Base-by-base conservation (phyloP, 2,329 filamentous ascomycete genomes). In the Botrytis byssoidea region DNA sequence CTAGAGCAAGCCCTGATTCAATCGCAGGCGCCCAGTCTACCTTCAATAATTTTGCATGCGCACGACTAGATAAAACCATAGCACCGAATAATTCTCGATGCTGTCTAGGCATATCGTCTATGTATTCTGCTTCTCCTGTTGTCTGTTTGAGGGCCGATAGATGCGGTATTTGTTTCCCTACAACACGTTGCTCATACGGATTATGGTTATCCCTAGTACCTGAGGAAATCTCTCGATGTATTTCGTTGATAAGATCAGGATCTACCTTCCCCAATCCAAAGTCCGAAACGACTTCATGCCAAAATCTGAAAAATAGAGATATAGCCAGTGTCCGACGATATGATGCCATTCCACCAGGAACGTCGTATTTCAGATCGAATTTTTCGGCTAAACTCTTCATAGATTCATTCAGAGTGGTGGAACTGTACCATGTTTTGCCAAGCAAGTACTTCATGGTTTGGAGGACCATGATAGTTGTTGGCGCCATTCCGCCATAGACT, bases 301-400 rank as follows among this genome's bases (percentile, higher is more conserved):
- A 98, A 82, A 97, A 98, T 59, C 94, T 90, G 83, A 98, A 98
- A 83, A 98, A 98, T 86, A 98, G 96, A 3, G 94, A 91, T 71
- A 98, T 85, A 0, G 95, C 94, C 16, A 98, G 85, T 0, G 94
- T 93, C 81, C 94, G 96, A 25, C 95, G 88, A 81, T 98, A 98
- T 1, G 93, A 97, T 0, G 95, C 95, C 95, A 98, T 98, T 63
- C 95, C 95, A 76, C 95, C 95, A 0, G 95, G 95, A 0, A 98
- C 95, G 70, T 93, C 91, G 78, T 97, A 98, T 3, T 89, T 86
- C 44, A 98, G 86, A 80, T 96, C 88, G 79, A 98, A 98, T 80
- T 98, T 95, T 63, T 88, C 85, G 75, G 93, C 93, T 20, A 98
- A 85, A 0, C 93, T 91, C 76, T 88, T 91, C 93, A 98, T 97